Evolutionary conservation across 305 asterid species (phyloP).

Genomic region (Petunia hybrid): DNA sequence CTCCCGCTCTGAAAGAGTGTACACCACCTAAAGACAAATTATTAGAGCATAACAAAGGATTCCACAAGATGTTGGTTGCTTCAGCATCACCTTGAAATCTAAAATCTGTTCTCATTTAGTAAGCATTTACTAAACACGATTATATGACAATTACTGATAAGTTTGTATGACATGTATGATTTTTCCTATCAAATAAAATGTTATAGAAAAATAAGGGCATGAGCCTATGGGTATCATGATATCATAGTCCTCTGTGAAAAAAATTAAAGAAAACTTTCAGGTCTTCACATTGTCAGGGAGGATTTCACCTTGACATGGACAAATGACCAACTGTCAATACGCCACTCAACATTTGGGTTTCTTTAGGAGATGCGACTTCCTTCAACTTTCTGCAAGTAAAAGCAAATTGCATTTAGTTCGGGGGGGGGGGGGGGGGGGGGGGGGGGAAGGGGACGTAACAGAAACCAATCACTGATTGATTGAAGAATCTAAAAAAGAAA

Average conservation of each 20-base stretch:
- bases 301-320: neutral
- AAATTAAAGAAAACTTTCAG: slow-evolving; percentile 14
- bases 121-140: neutral
- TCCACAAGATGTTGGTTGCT: slow-evolving; percentile 36
- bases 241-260: neutral
- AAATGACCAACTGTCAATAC: neutral
- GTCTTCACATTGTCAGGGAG: neutral
- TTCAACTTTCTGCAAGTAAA: slow-evolving; percentile 18
- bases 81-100: slow-evolving; percentile 31
- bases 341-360: neutral
- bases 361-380: neutral
- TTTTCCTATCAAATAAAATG: neutral
- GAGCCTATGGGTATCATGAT: neutral
- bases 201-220: neutral
- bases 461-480: neutral
- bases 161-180: slow-evolving; percentile 1
- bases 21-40: slow-evolving; percentile 33
- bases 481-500: neutral
- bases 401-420: neutral
- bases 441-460: neutral
- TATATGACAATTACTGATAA: neutral
- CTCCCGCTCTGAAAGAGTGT: slow-evolving; percentile 40
- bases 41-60: slow-evolving; percentile 38
- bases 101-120: neutral
- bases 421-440: neutral